These are phyloP conservation scores for Actinomortierella wolfii DNA, from an alignment of 371 early-diverging fungal genomes.

Conservation along the genomic window DNA sequence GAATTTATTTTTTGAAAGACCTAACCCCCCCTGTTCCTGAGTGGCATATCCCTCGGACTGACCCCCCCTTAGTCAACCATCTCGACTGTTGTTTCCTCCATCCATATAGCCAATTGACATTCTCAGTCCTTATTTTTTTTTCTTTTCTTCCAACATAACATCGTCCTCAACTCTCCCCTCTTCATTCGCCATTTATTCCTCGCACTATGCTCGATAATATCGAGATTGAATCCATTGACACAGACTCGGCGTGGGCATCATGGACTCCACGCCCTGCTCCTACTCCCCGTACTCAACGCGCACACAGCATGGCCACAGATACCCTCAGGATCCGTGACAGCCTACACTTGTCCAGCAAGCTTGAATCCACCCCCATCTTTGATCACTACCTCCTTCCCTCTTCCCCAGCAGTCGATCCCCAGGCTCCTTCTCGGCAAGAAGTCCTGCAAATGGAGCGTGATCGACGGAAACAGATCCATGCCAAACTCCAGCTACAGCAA, in stretches of 20 bases:
- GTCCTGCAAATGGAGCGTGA: conserved; percentile 11
- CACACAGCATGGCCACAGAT: conserved; percentile 31
- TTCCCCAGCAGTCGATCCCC: neutral
- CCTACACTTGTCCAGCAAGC: conserved; percentile 14
- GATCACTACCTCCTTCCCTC: conserved; percentile 8
- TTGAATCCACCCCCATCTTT: conserved; percentile 9
- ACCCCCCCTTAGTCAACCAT: too few relatives aligned
- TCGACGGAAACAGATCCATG: conserved; percentile 11
- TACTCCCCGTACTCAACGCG: conserved; percentile 23
- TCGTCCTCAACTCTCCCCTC: neutral
- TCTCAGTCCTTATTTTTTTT: neutral
- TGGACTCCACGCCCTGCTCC: conserved; percentile 12
- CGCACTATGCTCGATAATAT: neutral
- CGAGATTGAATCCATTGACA: conserved; percentile 10
- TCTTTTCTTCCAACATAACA: neutral
- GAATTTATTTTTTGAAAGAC: too few relatives aligned
- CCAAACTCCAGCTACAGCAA: conserved; percentile 18
- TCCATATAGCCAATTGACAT: neutral
- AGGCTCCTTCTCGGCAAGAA: conserved; percentile 14
- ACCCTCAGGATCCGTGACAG: conserved; percentile 7
- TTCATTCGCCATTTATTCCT: neutral
- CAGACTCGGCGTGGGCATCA: too few relatives aligned
- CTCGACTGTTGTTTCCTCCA: neutral
- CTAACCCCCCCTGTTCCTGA: too few relatives aligned
- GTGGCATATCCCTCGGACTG: too few relatives aligned